These are phyloP conservation scores for Ascoidea rubescens DNA, from an alignment of 805 yeast species.

Conservation along the genomic window DNA sequence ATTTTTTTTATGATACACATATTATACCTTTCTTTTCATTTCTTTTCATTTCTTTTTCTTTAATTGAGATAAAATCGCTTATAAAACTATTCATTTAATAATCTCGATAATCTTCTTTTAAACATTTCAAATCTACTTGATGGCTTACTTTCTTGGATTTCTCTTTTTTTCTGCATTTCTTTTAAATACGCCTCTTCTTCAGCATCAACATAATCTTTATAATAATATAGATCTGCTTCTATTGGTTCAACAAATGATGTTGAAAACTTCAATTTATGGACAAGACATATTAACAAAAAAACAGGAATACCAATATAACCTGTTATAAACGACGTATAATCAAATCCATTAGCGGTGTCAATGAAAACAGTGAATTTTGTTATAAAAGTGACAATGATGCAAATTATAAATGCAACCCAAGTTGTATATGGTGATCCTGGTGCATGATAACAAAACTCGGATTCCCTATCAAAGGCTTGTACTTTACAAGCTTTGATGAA, in stretches of 20 bases:
- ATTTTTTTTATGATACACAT: too few species aligned
- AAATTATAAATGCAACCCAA: constrained; percentile 23
- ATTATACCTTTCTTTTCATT: too few species aligned
- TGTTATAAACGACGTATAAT: constrained; percentile 28
- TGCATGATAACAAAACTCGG: constrained; percentile 24
- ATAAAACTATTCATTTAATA: too few species aligned
- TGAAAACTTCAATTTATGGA: constrained; percentile 24
- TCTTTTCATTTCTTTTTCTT: too few species aligned
- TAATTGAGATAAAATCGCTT: too few species aligned
- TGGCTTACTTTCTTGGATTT: background rate
- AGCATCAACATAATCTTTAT: constrained; percentile 30
- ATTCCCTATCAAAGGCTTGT: constrained; percentile 26
- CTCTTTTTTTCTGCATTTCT: background rate
- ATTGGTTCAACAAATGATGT: constrained; percentile 19
- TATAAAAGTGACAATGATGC: constrained; percentile 22
- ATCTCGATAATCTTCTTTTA: too few species aligned
- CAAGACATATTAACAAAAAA: constrained; percentile 23
- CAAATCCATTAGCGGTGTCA: constrained; percentile 19
- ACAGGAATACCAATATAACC: constrained; percentile 18
- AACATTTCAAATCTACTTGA: too few species aligned
- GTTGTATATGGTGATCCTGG: constrained; percentile 31
- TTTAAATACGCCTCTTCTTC: constrained; percentile 19
- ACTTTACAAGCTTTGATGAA: constrained; percentile 30
- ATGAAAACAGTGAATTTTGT: constrained; percentile 31
- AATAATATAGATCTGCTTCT: constrained; percentile 28